Evolutionary conservation across 768 basidiomycete genomes (phyloP), one percentile per base, ranked within the genome.

Genomic region (Artomyces pyxidatus): DNA sequence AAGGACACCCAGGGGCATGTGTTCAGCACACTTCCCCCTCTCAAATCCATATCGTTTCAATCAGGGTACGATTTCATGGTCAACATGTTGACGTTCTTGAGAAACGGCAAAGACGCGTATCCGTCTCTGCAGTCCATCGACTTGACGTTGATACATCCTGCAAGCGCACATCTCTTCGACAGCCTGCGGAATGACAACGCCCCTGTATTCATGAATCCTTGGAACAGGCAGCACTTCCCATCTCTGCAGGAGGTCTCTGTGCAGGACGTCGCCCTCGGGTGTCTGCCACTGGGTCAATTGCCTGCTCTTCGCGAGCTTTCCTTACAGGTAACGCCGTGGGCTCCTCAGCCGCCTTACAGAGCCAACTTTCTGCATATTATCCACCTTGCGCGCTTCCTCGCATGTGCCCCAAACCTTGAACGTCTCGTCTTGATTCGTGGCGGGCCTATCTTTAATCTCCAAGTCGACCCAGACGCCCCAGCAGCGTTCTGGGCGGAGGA

Each of bases 281-380:
- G 42, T 38, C 9, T 55, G 10, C 42, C 47, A 6, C 14, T 52
- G 7, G 50, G 51, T 10, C 46, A 52, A 16, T 32, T 53, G 5
- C 54, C 51, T 23, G 23, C 19, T 9, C 37, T 55, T 8, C 54
- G 51, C n/a, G 54, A 55, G 19, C 32, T 55, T 14, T 52, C 54
- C 3, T 21, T 55, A 17, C 23, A 44, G 28, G 28, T 44, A 25
- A 2, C 43, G 47, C 22, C 39, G 47, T 9, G 17, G 42, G 7
- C 19, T 17, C 39, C 38, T 6, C 14, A 22, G 9, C 48, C 29
- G 23, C 25, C 40, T 6, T 48, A 48, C n/a, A 38, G 26, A 37
- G 38, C 42, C 14, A 47, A 47, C 9, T 39, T 47, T 23, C 32
- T 53, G 11, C 39, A 30, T 19, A 35, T 53, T 9, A 28, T 41